These are phyloP conservation scores for Microsporum canis DNA, from an alignment of 2,329 filamentous ascomycete species.

Conservation along the genomic window DNA sequence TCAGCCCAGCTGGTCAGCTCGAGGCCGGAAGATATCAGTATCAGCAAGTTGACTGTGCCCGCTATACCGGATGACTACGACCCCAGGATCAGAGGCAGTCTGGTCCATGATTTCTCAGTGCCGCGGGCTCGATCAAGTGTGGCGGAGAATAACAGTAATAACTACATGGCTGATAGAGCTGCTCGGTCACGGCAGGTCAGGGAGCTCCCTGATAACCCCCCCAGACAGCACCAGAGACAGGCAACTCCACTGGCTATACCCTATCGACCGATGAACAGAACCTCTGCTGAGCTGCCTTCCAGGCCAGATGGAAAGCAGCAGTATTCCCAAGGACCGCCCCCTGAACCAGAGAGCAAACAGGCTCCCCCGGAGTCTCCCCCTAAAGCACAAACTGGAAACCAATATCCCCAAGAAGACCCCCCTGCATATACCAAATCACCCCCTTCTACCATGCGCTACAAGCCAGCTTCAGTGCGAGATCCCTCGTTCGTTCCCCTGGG, in stretches of 20 bases:
- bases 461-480: slow-evolving; percentile 9
- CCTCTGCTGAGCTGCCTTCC: neutral
- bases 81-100: slow-evolving; percentile 50
- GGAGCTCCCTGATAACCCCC: neutral
- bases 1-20: slow-evolving; percentile 41
- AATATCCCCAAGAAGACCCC: neutral
- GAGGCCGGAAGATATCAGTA: slow-evolving; percentile 41
- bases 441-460: slow-evolving; percentile 2
- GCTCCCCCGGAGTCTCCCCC: neutral
- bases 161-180: slow-evolving; percentile 1
- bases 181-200: slow-evolving; percentile 23
- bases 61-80: slow-evolving; percentile 51
- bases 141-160: neutral
- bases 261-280: neutral
- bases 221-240: neutral
- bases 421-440: neutral
- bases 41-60: slow-evolving; percentile 38
- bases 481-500: slow-evolving; percentile 22
- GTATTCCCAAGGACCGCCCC: neutral
- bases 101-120: slow-evolving; percentile 55
- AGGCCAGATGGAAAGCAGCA: neutral
- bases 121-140: slow-evolving; percentile 38
- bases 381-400: neutral
- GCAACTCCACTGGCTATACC: neutral
- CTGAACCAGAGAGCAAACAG: neutral